Conservation (phyloP, 352 stramenopile genomes). For the Globisporangium middletonii region DNA sequence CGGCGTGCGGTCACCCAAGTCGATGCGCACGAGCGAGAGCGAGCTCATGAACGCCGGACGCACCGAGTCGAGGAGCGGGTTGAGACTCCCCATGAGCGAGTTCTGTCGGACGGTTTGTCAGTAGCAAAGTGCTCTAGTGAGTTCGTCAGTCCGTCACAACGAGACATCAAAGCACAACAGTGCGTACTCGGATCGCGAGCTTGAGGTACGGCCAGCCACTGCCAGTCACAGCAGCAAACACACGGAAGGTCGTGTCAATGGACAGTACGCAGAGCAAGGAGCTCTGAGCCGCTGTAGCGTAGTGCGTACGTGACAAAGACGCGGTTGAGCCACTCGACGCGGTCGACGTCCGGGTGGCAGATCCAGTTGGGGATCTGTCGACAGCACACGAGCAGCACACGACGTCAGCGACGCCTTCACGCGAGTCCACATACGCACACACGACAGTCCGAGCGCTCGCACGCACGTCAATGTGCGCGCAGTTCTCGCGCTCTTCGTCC, state of each 20-base stretch:
- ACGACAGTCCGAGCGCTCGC: background rate
- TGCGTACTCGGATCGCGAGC: conserved; percentile 53
- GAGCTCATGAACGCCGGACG: conserved; percentile 64
- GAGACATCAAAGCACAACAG: background rate
- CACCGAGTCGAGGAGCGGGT: conserved; percentile 53
- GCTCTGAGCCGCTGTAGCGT: background rate
- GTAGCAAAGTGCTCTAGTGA: background rate
- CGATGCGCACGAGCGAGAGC: conserved; percentile 47
- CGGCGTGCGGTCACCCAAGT: conserved; percentile 48
- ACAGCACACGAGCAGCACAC: background rate
- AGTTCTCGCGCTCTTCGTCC: conserved; percentile 24
- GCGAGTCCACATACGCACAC: background rate
- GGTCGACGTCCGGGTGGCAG: conserved; percentile 55
- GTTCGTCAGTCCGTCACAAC: background rate
- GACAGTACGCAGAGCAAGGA: background rate
- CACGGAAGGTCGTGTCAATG: background rate
- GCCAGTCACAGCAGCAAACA: conserved; percentile 1
- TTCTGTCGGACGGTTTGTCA: conserved; percentile 24
- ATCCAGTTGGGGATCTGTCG: conserved; percentile 47
- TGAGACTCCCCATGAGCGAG: conserved; percentile 51
- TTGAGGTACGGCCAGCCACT: conserved; percentile 76
- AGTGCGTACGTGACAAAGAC: conserved; percentile 40
- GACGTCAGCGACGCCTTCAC: background rate
- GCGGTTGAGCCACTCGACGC: conserved; percentile 77
- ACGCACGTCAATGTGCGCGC: conserved; percentile 24